Base-by-base conservation (phyloP, 805 yeast genomes). In the Candida jianshihensis region DNA sequence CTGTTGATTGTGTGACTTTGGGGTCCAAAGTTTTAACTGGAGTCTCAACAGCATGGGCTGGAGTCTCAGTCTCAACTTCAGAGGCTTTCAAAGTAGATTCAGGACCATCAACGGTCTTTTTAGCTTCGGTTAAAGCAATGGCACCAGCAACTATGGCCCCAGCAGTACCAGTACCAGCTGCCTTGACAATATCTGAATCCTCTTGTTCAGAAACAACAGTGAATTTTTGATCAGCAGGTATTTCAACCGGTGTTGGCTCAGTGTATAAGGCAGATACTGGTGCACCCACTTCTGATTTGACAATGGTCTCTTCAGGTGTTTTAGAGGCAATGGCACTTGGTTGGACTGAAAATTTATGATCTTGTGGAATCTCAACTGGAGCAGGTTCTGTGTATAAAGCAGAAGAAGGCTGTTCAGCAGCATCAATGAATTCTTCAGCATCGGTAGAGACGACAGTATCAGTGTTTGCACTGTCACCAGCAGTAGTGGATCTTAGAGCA, bases 11-110 rank as follows among this genome's bases (percentile, higher is more conserved):
- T 8, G 24, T 21, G 24, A n/a, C 30, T 34, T 47, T 48, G 33
- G 54, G 54, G 26, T 49, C 53, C 24, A 49, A 35, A 30, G 52
- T 46, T 16, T 39, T 27, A 35, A 40, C 43, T 11, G 19, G 26
- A 8, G 13, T 12, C 26, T 24, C 28, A 5, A 12, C 28, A 12
- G 32, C 27, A 20, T n/a, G 34, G 14, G 19, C 36, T 26, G 14
- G 14, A 19, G 31, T 6, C 8, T 12, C 26, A 24, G 26, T 24
- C 13, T 24, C 26, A 12, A 6, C 26, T 24, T 24, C 13, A 24
- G 22, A 20, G 22, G 10, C 10, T 7, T 20, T 10, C 10, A 7
- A 7, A 7, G 10, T 7, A 7, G 22, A 20, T 20, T 20, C 22
- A 7, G 22, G 22, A 12, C 17, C 19, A 14, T 26, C 19, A 13